phyloP scores from a whole-genome alignment of 148 eudicot genomes.

The Polygonum maritimum region DNA sequence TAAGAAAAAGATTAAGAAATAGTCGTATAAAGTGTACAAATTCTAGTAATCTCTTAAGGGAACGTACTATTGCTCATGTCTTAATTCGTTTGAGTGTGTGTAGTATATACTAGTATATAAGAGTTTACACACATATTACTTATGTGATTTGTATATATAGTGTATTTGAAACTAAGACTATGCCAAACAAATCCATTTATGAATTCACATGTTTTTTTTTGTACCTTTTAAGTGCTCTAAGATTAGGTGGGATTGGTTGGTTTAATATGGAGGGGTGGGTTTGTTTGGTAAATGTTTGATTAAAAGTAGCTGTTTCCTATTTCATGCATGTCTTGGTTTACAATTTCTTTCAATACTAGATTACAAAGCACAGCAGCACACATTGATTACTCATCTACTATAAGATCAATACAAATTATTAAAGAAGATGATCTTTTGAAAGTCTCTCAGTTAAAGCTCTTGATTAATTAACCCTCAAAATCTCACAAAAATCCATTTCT shows the following conservation, averaged over 20 bases:
- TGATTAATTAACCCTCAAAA: too few species aligned
- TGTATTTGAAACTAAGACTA: background rate
- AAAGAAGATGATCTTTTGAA: too few species aligned
- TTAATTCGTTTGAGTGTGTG: background rate
- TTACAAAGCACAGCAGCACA: too few species aligned
- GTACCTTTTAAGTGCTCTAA: background rate
- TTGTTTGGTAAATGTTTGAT: background rate
- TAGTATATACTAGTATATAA: background rate
- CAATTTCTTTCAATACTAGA: too few species aligned
- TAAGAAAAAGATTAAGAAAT: background rate
- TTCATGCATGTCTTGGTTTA: background rate
- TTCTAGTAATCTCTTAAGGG: background rate
- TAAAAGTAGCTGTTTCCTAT: background rate
- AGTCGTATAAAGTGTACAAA: background rate
- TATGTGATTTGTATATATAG: background rate
- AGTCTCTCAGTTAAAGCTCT: too few species aligned
- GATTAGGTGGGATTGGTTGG: background rate
- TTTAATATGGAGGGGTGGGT: background rate
- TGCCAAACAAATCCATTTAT: background rate
- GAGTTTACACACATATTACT: background rate
- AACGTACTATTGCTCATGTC: background rate
- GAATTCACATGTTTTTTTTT: background rate
- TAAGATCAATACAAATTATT: too few species aligned
- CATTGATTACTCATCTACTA: too few species aligned
- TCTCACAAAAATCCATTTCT: too few species aligned